Percentiles rank a stretch among this genome's conserved stretches.
These are phyloP conservation scores for Phoma sp. DNA, from an alignment of 2,329 filamentous ascomycete species.

Conservation along the genomic window DNA sequence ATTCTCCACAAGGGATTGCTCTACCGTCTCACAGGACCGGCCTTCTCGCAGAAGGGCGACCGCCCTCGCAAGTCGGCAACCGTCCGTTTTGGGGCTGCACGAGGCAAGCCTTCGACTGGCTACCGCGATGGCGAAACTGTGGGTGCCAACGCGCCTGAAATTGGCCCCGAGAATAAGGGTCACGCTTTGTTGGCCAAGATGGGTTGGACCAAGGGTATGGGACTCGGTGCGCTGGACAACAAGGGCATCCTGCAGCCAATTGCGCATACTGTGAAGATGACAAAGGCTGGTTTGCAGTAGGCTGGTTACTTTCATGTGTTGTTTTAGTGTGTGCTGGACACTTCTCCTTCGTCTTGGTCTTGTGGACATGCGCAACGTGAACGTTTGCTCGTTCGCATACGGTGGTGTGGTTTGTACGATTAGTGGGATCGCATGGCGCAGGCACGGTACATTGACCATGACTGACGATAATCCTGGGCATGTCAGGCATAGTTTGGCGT, in stretches of 20 bases:
- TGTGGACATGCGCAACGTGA: neutral
- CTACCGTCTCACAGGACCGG: conserved; percentile 45
- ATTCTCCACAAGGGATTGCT: conserved; percentile 56
- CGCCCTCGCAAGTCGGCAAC: conserved; percentile 17
- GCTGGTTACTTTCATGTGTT: neutral
- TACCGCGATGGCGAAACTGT: conserved; percentile 89
- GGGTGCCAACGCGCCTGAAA: conserved; percentile 81
- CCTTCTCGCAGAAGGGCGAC: conserved; percentile 16
- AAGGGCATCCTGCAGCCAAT: conserved; percentile 89
- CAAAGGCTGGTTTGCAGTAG: conserved; percentile 73
- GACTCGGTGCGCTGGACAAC: conserved; percentile 80
- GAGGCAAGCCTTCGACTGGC: conserved; percentile 34
- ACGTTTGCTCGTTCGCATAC: neutral
- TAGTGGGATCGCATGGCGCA: conserved; percentile 4
- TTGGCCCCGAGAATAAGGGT: conserved; percentile 82
- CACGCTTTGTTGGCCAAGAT: conserved; percentile 92
- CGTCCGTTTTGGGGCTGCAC: conserved; percentile 20
- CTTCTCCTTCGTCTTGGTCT: neutral
- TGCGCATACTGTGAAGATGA: conserved; percentile 83
- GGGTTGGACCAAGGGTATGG: conserved; percentile 91
- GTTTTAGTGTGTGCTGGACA: neutral
- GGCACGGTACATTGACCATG: neutral
- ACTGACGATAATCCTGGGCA: neutral
- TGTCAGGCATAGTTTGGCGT: conserved; percentile 8
- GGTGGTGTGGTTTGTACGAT: conserved; percentile 12